Conservation (phyloP, 2,329 filamentous ascomycete species). For the Scytalidium sp. region DNA sequence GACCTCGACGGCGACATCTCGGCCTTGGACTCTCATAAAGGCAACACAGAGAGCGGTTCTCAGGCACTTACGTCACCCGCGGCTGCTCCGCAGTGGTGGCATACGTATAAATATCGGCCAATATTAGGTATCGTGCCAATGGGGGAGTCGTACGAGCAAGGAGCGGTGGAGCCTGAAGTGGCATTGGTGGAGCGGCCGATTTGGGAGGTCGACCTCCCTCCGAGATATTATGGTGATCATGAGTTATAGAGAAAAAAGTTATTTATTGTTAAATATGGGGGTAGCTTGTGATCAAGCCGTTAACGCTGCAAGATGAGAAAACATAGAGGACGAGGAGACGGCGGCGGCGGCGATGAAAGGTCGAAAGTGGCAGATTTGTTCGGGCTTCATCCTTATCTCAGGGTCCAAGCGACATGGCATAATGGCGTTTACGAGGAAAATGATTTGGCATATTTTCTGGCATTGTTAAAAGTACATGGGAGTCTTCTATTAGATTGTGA, state of each 20-base stretch:
- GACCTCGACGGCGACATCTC: conserved; percentile 3
- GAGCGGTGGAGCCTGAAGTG: conserved; percentile 61
- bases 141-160: conserved; percentile 20
- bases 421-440: not conserved
- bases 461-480: not conserved
- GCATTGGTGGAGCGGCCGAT: conserved; percentile 83
- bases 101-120: conserved; percentile 91
- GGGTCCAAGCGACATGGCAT: not conserved
- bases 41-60: conserved; percentile 15
- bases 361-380: too few species aligned
- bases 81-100: conserved; percentile 52
- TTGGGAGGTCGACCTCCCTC: conserved; percentile 77
- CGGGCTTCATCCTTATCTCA: not conserved
- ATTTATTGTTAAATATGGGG: not conserved
- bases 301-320: not conserved
- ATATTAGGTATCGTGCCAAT: conserved; percentile 70
- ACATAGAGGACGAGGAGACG: not conserved
- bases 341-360: not conserved
- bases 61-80: conserved; percentile 6
- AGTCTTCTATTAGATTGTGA: not conserved
- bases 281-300: not conserved
- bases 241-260: conserved; percentile 40
- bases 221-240: conserved; percentile 62
- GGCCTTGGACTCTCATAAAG: not conserved
- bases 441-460: not conserved